Percentiles rank a stretch among this genome's conserved stretches.
Conservation (phyloP, 371 early-diverging fungal species). For the Mucor sp. region DNA sequence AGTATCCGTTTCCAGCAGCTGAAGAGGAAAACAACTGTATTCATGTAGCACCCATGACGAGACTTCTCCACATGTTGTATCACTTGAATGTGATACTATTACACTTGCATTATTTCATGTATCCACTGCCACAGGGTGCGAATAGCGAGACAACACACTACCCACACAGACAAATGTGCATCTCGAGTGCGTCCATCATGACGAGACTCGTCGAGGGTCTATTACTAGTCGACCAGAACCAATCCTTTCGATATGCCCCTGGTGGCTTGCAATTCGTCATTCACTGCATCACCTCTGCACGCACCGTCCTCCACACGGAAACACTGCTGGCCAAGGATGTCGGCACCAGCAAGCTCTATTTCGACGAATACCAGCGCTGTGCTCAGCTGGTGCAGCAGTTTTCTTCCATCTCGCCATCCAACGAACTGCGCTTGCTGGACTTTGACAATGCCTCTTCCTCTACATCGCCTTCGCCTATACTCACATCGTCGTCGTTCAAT, state of each 20-base stretch:
- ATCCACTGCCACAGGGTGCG: slow-evolving; percentile 34
- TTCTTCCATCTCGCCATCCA: slow-evolving; percentile 36
- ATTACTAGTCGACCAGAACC: slow-evolving; percentile 25
- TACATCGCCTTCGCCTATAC: slow-evolving; percentile 17
- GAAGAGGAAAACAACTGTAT: slow-evolving; percentile 7
- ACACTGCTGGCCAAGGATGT: slow-evolving; percentile 15
- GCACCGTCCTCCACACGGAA: slow-evolving; percentile 35
- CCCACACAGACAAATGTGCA: slow-evolving; percentile 35
- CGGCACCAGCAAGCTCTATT: slow-evolving; percentile 3
- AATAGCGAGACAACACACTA: slow-evolving; percentile 8
- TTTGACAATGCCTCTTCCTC: not conserved
- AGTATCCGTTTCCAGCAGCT: slow-evolving; percentile 20
- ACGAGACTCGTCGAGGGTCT: slow-evolving; percentile 38
- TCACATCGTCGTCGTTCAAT: not conserved
- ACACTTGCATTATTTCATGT: slow-evolving; percentile 75
- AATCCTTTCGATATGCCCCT: slow-evolving; percentile 14
- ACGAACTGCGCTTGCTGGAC: slow-evolving; percentile 27
- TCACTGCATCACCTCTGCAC: slow-evolving; percentile 41
- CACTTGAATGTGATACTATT: slow-evolving; percentile 78
- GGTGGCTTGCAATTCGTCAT: slow-evolving; percentile 41
- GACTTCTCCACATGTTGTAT: slow-evolving; percentile 77
- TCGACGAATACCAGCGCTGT: slow-evolving; percentile 32
- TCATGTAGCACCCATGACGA: slow-evolving; percentile 20
- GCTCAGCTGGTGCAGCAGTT: slow-evolving; percentile 25
- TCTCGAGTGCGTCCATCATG: slow-evolving; percentile 40